A percentile compares a stretch with the other conserved stretches of the same genome.
These are phyloP conservation scores for Aspergillus vadensis DNA, from an alignment of 2,329 filamentous ascomycete species.

Conservation along the genomic window DNA sequence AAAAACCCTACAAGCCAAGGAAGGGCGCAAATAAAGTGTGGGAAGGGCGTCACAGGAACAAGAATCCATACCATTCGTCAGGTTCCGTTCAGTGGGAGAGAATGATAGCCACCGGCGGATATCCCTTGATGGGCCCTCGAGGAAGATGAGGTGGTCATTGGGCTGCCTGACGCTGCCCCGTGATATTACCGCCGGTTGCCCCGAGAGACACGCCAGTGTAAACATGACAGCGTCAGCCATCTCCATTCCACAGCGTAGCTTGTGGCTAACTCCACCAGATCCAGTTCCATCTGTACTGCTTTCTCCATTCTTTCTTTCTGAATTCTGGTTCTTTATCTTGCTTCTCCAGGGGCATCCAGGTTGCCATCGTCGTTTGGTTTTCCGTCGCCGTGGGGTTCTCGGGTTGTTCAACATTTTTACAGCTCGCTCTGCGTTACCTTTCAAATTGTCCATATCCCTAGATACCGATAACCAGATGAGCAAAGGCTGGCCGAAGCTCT, in stretches of 20 bases:
- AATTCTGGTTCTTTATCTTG: slow-evolving; percentile 10
- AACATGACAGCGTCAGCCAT: slow-evolving; percentile 24
- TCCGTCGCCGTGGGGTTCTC: neutral
- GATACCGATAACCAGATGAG: slow-evolving; percentile 29
- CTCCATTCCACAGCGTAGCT: slow-evolving; percentile 20
- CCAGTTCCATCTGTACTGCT: slow-evolving; percentile 22
- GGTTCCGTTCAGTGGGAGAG: neutral
- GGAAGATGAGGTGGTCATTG: slow-evolving; percentile 4
- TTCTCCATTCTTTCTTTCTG: slow-evolving; percentile 11
- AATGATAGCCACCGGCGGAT: slow-evolving; percentile 4
- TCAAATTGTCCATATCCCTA: slow-evolving; percentile 15
- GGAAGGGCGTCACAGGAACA: neutral
- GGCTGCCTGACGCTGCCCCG: slow-evolving; percentile 9
- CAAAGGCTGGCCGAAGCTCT: slow-evolving; percentile 42
- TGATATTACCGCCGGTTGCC: slow-evolving; percentile 27
- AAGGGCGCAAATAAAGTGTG: neutral
- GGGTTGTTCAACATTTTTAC: slow-evolving; percentile 6
- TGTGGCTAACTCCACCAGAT: slow-evolving; percentile 25
- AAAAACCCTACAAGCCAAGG: neutral
- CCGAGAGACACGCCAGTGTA: slow-evolving; percentile 32
- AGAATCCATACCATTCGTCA: neutral
- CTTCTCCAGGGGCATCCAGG: slow-evolving; percentile 12
- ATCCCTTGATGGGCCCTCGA: neutral
- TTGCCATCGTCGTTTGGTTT: slow-evolving; percentile 10
- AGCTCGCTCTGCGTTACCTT: slow-evolving; percentile 10